These are phyloP conservation scores for Quercus suber DNA, from an alignment of 306 rosid species.

Conservation along the genomic window DNA sequence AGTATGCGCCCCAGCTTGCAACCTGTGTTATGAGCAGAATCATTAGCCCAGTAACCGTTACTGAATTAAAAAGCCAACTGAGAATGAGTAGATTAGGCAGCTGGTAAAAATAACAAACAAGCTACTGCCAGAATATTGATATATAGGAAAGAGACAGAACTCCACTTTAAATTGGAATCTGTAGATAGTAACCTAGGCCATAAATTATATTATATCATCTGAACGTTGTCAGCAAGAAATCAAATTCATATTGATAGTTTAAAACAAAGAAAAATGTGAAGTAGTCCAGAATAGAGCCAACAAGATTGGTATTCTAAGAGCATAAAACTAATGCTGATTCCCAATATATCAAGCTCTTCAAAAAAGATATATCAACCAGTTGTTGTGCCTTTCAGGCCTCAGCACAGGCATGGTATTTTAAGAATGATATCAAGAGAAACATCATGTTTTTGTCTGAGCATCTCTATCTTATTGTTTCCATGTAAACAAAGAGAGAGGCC, in stretches of 20 bases:
- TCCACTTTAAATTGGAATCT: neutral
- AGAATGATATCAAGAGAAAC: neutral
- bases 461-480: neutral
- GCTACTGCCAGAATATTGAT: constrained; percentile 1
- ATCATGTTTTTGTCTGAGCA: neutral
- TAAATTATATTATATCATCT: neutral
- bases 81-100: constrained; percentile 17
- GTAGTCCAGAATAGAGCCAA: neutral
- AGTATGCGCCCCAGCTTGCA: constrained; percentile 99
- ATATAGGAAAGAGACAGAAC: no score
- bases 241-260: neutral
- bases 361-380: neutral
- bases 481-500: neutral
- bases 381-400: neutral
- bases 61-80: constrained; percentile 8
- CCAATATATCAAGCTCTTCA: neutral
- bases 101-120: constrained; percentile 12
- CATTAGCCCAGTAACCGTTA: constrained; percentile 31
- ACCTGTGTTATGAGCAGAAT: constrained; percentile 54
- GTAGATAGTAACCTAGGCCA: neutral
- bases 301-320: neutral
- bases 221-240: neutral
- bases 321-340: neutral
- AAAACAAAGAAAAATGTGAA: neutral
- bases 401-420: neutral